A percentile compares a stretch with the other conserved stretches of the same genome.
Conservation (phyloP, 148 eudicot species). For the Rhododendron ovatum region DNA sequence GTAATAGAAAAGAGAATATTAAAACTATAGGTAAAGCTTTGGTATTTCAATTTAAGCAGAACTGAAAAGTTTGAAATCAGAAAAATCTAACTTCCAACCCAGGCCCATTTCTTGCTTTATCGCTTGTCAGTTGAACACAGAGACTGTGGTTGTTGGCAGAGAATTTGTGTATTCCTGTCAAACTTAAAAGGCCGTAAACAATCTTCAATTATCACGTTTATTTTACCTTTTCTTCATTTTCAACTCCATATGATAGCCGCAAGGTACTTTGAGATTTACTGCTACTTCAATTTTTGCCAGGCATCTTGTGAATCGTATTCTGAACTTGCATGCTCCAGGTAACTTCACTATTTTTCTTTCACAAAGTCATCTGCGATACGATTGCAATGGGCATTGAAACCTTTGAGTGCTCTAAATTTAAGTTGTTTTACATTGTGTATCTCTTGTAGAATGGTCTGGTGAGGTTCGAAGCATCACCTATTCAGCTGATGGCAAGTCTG, state of each 20-base stretch:
- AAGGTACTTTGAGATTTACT: neutral
- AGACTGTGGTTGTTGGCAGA: neutral
- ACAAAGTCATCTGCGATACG: neutral
- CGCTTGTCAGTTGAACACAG: neutral
- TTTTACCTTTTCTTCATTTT: neutral
- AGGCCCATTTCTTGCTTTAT: neutral
- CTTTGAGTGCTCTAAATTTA: neutral
- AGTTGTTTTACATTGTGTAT: neutral
- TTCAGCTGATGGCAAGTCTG: slow-evolving; percentile 75
- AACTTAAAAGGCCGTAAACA: neutral
- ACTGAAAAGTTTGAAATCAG: neutral
- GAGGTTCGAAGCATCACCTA: slow-evolving; percentile 72
- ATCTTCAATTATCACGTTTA: neutral
- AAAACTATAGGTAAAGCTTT: neutral
- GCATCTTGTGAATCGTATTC: slow-evolving; percentile 84
- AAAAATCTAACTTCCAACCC: neutral
- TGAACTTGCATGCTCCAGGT: slow-evolving; percentile 97
- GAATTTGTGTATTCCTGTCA: neutral
- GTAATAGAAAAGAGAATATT: neutral
- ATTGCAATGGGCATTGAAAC: neutral
- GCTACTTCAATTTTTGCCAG: slow-evolving; percentile 27
- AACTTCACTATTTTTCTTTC: neutral
- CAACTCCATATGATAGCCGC: neutral
- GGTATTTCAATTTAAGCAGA: neutral
- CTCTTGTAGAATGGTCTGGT: slow-evolving; percentile 83